Percentiles rank a stretch among this genome's conserved stretches.
These are phyloP conservation scores for Thymus quinquecostatus DNA, from an alignment of 257 asterid species.

Conservation along the genomic window DNA sequence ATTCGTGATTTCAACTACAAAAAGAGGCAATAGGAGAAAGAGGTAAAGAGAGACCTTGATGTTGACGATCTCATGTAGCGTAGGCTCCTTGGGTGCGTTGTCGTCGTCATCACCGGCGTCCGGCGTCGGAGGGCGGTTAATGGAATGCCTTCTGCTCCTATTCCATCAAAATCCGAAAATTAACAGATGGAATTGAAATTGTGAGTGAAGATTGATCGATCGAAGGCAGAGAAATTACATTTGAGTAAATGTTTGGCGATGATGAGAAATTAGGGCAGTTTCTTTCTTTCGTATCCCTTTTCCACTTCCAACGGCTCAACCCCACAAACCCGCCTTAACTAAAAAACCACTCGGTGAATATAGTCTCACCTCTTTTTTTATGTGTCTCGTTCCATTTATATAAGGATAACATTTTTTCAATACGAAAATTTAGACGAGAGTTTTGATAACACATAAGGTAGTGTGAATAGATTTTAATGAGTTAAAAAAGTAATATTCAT, in stretches of 20 bases:
- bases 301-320: too few species aligned
- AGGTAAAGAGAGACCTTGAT: slow-evolving; percentile 34
- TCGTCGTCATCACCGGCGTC: slow-evolving; percentile 44
- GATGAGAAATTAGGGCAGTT: slow-evolving; percentile 32
- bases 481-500: too few species aligned
- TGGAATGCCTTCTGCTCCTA: slow-evolving; percentile 54
- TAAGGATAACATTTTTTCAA: too few species aligned
- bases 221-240: slow-evolving; percentile 28
- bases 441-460: too few species aligned
- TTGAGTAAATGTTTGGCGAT: slow-evolving; percentile 19
- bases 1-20: background rate
- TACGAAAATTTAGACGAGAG: too few species aligned
- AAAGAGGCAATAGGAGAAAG: background rate
- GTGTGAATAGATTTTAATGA: too few species aligned
- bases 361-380: too few species aligned
- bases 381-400: too few species aligned
- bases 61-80: slow-evolving; percentile 47
- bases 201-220: background rate
- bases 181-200: background rate
- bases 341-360: too few species aligned
- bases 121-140: slow-evolving; percentile 58
- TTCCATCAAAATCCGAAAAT: slow-evolving; percentile 10
- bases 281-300: slow-evolving; percentile 8
- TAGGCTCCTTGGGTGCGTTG: slow-evolving; percentile 32
- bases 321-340: too few species aligned